These are phyloP conservation scores for Peniophora sp. DNA, from an alignment of 1,284 basidiomycete species.

Conservation along the genomic window DNA sequence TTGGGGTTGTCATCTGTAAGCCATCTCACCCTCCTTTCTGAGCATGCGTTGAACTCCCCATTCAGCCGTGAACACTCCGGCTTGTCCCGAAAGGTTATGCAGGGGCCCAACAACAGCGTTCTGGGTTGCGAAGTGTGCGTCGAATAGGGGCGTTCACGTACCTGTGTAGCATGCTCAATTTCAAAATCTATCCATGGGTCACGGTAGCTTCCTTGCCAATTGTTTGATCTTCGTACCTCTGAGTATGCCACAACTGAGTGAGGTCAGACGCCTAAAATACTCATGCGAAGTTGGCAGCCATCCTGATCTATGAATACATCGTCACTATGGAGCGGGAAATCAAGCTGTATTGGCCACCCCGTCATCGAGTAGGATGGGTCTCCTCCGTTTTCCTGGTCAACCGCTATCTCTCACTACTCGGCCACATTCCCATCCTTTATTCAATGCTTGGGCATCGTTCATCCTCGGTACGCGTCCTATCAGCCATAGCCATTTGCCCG, in stretches of 20 bases:
- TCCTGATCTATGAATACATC: conserved; percentile 9
- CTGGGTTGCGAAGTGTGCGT: too few relatives aligned
- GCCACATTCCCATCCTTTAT: conserved; percentile 6
- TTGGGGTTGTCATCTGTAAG: too few relatives aligned
- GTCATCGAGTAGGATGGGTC: conserved; percentile 3
- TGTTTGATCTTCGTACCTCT: background rate
- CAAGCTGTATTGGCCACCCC: conserved; percentile 5
- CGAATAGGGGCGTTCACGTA: too few relatives aligned
- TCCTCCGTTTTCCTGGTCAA: conserved; percentile 7
- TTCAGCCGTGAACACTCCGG: too few relatives aligned
- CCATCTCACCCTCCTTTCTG: too few relatives aligned
- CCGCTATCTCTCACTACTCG: conserved; percentile 7
- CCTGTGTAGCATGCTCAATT: too few relatives aligned
- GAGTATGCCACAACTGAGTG: background rate
- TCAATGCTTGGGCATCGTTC: background rate
- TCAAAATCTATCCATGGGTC: too few relatives aligned
- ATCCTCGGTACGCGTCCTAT: background rate
- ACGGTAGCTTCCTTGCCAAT: background rate
- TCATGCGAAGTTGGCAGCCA: conserved; percentile 5
- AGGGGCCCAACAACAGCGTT: too few relatives aligned
- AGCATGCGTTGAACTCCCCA: too few relatives aligned
- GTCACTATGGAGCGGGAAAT: conserved; percentile 7
- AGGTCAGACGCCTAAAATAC: background rate
- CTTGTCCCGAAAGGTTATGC: too few relatives aligned
- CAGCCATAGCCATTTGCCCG: background rate